A percentile compares a stretch with the other conserved stretches of the same genome.
phyloP scores from a whole-genome alignment of 352 stramenopile genomes.

The Pythium dissotocum region DNA sequence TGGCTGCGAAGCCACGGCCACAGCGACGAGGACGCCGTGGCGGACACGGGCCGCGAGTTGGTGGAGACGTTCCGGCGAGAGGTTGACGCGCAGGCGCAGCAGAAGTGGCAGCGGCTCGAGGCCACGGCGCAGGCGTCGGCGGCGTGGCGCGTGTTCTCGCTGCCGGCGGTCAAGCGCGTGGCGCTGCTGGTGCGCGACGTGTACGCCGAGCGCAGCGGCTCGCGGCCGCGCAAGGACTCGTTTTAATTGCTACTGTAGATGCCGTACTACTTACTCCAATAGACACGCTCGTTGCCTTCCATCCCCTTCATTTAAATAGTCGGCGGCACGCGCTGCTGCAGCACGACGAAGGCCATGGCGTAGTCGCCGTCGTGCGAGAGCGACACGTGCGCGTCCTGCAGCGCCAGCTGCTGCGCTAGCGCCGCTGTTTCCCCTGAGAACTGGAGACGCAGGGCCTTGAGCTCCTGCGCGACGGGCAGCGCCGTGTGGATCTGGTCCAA shows the following conservation, averaged over 20 bases:
- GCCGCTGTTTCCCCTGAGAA: slow-evolving; percentile 60
- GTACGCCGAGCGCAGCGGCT: slow-evolving; percentile 53
- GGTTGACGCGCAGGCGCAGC: slow-evolving; percentile 32
- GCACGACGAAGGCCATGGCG: slow-evolving; percentile 74
- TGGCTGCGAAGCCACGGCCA: slow-evolving; percentile 55
- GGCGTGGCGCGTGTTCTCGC: slow-evolving; percentile 24
- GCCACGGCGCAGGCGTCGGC: slow-evolving; percentile 30
- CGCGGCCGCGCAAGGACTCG: slow-evolving; percentile 45
- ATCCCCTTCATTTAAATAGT: slow-evolving; percentile 1
- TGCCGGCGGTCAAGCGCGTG: slow-evolving; percentile 38
- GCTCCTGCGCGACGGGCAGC: slow-evolving; percentile 33
- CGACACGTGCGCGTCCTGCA: slow-evolving; percentile 70
- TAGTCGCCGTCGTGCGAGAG: slow-evolving; percentile 86
- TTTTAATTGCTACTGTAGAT: slow-evolving; percentile 32
- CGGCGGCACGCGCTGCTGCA: slow-evolving; percentile 42
- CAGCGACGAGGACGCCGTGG: neutral
- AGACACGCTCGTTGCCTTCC: neutral
- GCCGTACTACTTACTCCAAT: neutral
- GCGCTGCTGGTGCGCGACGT: slow-evolving; percentile 61
- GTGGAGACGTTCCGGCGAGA: slow-evolving; percentile 51
- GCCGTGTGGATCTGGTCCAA: slow-evolving; percentile 26
- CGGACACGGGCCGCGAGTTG: slow-evolving; percentile 30
- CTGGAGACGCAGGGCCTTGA: slow-evolving; percentile 46
- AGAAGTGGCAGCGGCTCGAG: slow-evolving; percentile 50
- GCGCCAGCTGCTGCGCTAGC: slow-evolving; percentile 49